Base-by-base conservation (phyloP, 345 rosid species). In the Cardamine resedifolia region DNA sequence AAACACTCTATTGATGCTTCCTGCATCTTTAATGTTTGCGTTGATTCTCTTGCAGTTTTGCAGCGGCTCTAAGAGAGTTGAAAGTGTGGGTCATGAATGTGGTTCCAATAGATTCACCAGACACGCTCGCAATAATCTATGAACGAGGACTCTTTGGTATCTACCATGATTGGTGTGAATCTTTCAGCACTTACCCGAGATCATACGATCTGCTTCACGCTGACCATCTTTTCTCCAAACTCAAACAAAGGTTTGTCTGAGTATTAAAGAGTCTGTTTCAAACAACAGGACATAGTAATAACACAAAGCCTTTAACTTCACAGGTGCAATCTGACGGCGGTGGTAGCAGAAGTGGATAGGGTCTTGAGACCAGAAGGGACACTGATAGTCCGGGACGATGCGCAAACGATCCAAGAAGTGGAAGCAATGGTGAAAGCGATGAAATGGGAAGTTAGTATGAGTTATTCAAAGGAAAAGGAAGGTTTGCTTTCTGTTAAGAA, bases 131-230 rank as follows among this genome's bases (percentile, higher is more conserved):
- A 52, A 79, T 95, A 66, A 92, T 95, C 30, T 95, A 85, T 26
- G 98, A 91, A 57, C 84, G 99, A 26, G 99, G 99, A 57, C 87
- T 95, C 20, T 88, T 95, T 4, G 99, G 98, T 41, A 86, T 88
- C 48, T 95, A 95, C 78, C 99, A 95, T 53, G 97, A 91, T 57
- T 95, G 99, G 99, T 91, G 98, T 5, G 90, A 95, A 80, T 90
- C 99, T 58, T 95, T 95, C 76, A 95, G 83, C 79, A 95, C 99
- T 52, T 91, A 95, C 50, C 99, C 99, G n/a, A 85, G 98, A 81
- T 77, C 96, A 24, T 91, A 91, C 50, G 99, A 95, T 84, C 96
- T 95, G 76, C 88, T 95, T 53, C 99, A 95, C 64, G 97, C 98
- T 0, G 98, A 95, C 76, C 98, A 95, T 83, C 90, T 95, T 34